Conservation (phyloP, 768 basidiomycete genomes). For the Strobilomyces confusus region DNA sequence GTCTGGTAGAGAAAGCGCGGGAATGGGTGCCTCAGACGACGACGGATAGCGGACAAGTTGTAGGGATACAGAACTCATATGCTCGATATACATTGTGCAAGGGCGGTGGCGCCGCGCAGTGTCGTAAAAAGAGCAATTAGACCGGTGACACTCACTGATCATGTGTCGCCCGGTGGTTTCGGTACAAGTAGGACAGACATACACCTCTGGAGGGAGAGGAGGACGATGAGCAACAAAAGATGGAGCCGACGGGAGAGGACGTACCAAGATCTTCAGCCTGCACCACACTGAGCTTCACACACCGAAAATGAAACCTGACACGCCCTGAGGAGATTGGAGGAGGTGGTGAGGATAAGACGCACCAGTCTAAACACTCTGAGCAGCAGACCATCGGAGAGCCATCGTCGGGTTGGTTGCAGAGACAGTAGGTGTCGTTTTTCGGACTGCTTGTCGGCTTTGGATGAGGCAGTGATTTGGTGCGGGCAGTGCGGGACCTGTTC, state of each 20-base stretch:
- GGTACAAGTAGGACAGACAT: conserved; percentile 53
- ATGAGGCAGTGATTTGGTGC: conserved; percentile 23
- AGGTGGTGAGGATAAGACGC: conserved; percentile 20
- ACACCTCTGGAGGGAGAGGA: conserved; percentile 45
- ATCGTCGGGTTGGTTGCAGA: conserved; percentile 67
- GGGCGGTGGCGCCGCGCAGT: conserved; percentile 19
- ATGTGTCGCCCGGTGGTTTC: conserved; percentile 59
- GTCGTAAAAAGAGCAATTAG: conserved; percentile 28
- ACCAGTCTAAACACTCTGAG: conserved; percentile 71
- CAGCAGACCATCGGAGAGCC: conserved; percentile 81
- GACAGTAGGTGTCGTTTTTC: conserved; percentile 40
- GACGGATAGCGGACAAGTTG: conserved; percentile 33
- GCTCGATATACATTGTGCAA: conserved; percentile 36
- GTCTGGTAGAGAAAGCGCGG: conserved; percentile 32
- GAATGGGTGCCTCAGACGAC: conserved; percentile 31
- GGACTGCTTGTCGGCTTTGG: conserved; percentile 11
- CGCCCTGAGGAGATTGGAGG: conserved; percentile 2
- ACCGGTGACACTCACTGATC: conserved; percentile 69
- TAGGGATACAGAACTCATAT: conserved; percentile 34
- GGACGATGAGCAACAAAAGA: conserved; percentile 14
- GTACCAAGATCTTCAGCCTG: conserved; percentile 78
- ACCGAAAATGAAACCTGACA: conserved; percentile 79
- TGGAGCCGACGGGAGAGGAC: conserved; percentile 29
- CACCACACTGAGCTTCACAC: conserved; percentile 56
- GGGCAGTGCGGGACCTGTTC: conserved; percentile 21